These are phyloP conservation scores for Guadua angustifolia DNA, from an alignment of 176 grass and related monocot genomes.

Conservation along the genomic window DNA sequence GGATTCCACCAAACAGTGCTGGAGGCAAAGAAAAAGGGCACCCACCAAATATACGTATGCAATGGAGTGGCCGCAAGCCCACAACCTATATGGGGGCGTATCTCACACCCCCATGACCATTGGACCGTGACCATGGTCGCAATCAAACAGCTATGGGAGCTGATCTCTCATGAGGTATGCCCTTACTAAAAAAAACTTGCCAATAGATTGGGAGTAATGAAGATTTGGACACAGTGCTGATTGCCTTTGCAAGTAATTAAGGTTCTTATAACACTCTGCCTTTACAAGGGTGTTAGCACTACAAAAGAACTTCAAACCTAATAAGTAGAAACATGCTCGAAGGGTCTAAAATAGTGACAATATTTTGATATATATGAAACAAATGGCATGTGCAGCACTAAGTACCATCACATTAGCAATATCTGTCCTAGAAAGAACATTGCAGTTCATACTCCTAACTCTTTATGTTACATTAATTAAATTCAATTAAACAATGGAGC, in stretches of 20 bases:
- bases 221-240: neutral
- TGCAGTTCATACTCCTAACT: too few relatives aligned
- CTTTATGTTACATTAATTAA: too few relatives aligned
- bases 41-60: too few relatives aligned
- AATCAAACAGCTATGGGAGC: too few relatives aligned
- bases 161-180: too few relatives aligned
- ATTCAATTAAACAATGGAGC: too few relatives aligned
- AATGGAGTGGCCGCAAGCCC: too few relatives aligned
- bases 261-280: neutral
- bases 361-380: slow-evolving; percentile 11
- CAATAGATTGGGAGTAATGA: neutral
- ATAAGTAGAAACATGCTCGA: neutral
- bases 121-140: too few relatives aligned
- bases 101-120: too few relatives aligned
- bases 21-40: neutral
- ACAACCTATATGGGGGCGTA: too few relatives aligned
- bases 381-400: neutral
- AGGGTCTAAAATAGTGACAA: neutral
- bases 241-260: slow-evolving; percentile 1
- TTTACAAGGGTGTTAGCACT: neutral
- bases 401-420: slow-evolving; percentile 9
- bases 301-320: neutral
- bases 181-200: too few relatives aligned
- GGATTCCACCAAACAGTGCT: neutral
- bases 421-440: too few relatives aligned